Conservation (phyloP, 1,284 basidiomycete genomes). For the Irpex rosettiformis region DNA sequence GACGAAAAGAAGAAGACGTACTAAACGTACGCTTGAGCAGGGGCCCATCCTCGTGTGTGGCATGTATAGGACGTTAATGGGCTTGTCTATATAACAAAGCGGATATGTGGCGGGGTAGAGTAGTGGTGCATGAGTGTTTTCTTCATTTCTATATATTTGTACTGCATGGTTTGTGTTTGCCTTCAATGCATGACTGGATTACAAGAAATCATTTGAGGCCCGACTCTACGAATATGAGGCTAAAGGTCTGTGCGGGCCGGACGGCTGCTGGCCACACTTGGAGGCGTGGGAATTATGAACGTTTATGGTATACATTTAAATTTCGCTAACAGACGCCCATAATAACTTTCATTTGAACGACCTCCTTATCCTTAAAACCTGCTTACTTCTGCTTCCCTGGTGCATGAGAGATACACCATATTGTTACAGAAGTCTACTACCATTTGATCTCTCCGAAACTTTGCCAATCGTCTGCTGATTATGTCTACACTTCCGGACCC, state of each 20-base stretch:
- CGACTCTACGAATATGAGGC: too few relatives aligned
- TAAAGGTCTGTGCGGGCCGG: too few relatives aligned
- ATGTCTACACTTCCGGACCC: constrained; percentile 26
- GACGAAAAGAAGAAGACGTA: constrained; percentile 99
- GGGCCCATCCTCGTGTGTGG: not conserved
- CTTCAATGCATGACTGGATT: not conserved
- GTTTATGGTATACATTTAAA: constrained; percentile 10
- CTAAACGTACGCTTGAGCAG: constrained; percentile 28
- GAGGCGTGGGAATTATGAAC: not conserved
- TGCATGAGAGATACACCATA: not conserved
- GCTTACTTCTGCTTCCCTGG: not conserved
- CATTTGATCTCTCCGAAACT: not conserved
- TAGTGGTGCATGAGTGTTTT: not conserved
- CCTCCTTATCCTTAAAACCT: not conserved
- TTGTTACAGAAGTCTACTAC: not conserved
- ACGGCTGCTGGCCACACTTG: not conserved
- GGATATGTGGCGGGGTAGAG: not conserved
- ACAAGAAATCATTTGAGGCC: not conserved
- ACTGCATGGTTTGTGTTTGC: not conserved
- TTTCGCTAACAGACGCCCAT: not conserved
- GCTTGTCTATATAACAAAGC: not conserved
- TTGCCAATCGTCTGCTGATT: not conserved
- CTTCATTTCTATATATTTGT: constrained; percentile 4
- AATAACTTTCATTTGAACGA: not conserved
- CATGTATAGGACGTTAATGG: not conserved